Percentiles rank a stretch among this genome's conserved stretches.
Conservation (phyloP, 371 early-diverging fungal species). For the Rhizopus arrhizus region DNA sequence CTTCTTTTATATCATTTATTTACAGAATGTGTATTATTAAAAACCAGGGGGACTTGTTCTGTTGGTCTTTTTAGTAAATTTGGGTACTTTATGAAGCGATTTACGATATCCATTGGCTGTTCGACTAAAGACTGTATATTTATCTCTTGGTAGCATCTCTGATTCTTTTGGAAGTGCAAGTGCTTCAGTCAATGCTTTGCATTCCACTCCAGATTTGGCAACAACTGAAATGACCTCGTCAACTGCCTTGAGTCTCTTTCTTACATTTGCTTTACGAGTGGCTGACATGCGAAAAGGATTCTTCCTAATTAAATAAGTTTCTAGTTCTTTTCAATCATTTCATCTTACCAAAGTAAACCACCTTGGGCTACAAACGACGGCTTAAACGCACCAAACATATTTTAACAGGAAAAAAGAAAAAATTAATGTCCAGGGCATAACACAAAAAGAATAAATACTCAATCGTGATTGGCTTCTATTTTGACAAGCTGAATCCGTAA, state of each 20-base stretch:
- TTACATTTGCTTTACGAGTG: conserved; percentile 92
- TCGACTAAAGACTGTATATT: conserved; percentile 92
- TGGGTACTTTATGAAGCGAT: conserved; percentile 94
- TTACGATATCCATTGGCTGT: conserved; percentile 83
- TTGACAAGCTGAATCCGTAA: neutral
- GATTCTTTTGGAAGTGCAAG: conserved; percentile 77
- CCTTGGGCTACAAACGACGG: conserved; percentile 67
- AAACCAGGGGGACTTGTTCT: conserved; percentile 83
- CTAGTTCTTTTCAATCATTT: neutral
- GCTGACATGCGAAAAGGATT: conserved; percentile 84
- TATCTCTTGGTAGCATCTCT: conserved; percentile 88
- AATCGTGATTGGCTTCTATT: conserved; percentile 6
- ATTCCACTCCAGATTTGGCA: conserved; percentile 83
- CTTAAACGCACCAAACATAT: conserved; percentile 82
- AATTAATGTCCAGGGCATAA: conserved; percentile 1
- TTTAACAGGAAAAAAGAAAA: conserved; percentile 2
- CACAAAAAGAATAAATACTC: neutral
- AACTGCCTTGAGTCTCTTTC: conserved; percentile 88
- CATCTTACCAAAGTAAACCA: conserved; percentile 69
- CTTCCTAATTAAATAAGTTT: conserved; percentile 49
- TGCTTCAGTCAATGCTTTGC: conserved; percentile 81
- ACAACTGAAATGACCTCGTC: conserved; percentile 88
- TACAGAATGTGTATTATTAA: conserved; percentile 30
- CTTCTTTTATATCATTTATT: too few relatives aligned
- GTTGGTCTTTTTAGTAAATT: conserved; percentile 89